phyloP scores from a whole-genome alignment of 129 eudicot genomes.

The Escallonia herrerae region DNA sequence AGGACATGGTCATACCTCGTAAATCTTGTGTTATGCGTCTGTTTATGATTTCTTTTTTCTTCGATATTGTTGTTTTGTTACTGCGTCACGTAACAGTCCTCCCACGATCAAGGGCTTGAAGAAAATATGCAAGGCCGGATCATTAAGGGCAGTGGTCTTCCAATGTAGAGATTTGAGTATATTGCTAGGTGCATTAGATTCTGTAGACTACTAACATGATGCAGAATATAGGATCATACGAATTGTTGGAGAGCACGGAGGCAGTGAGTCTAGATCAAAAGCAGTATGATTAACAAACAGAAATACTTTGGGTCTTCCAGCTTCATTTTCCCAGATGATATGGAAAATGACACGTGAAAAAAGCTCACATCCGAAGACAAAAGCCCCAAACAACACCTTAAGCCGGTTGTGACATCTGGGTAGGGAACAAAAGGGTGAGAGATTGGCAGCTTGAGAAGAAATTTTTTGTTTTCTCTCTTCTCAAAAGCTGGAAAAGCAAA shows the following conservation, averaged over 20 bases:
- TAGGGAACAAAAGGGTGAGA: neutral
- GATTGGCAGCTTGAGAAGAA: neutral
- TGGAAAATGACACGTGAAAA: conserved; percentile 8
- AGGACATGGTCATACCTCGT: too few relatives aligned
- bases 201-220: too few relatives aligned
- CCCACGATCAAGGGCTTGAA: too few relatives aligned
- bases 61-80: too few relatives aligned
- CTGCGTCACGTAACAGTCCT: too few relatives aligned
- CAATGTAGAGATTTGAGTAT: too few relatives aligned
- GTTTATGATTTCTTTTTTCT: too few relatives aligned
- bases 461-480: neutral
- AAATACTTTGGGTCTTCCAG: neutral
- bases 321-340: neutral
- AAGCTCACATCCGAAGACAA: conserved; percentile 12
- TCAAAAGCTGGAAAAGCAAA: conserved; percentile 20
- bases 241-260: neutral
- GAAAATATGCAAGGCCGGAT: too few relatives aligned
- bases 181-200: too few relatives aligned
- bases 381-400: neutral
- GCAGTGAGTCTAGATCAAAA: neutral
- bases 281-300: neutral
- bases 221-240: too few relatives aligned
- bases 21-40: too few relatives aligned
- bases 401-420: conserved; percentile 11
- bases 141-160: too few relatives aligned